These are phyloP conservation scores for Podospora sp. DNA, from an alignment of 495 filamentous ascomycete species.

Conservation along the genomic window DNA sequence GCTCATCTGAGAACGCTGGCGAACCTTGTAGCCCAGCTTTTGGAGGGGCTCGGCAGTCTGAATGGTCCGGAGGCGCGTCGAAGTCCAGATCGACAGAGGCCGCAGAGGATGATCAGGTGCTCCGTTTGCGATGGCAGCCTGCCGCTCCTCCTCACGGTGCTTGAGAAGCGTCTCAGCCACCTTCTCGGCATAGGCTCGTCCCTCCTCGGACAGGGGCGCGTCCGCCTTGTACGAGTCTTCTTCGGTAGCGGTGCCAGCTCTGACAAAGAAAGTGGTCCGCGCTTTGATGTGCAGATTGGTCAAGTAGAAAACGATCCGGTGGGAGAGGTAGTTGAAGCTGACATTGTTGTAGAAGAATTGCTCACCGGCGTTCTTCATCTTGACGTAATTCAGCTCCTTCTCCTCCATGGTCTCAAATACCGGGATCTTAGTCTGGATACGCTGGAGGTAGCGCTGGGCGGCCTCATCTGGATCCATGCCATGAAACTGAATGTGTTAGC, in stretches of 20 bases:
- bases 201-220: slow-evolving; percentile 78
- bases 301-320: slow-evolving; percentile 96
- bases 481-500: slow-evolving; percentile 64
- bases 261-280: slow-evolving; percentile 88
- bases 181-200: slow-evolving; percentile 80
- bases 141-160: slow-evolving; percentile 80
- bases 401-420: slow-evolving; percentile 97
- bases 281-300: slow-evolving; percentile 97
- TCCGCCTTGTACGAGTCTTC: slow-evolving; percentile 91
- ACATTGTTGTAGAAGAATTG: slow-evolving; percentile 90
- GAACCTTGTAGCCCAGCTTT: slow-evolving; percentile 76
- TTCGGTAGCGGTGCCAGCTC: slow-evolving; percentile 68
- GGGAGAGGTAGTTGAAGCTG: slow-evolving; percentile 90
- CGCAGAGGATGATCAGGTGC: slow-evolving; percentile 70
- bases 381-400: slow-evolving; percentile 90
- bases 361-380: slow-evolving; percentile 99
- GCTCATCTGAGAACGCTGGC: slow-evolving; percentile 92
- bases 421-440: slow-evolving; percentile 89
- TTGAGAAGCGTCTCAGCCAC: slow-evolving; percentile 81
- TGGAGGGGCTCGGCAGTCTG: slow-evolving; percentile 86
- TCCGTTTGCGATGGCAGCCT: slow-evolving; percentile 66
- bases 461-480: slow-evolving; percentile 91
- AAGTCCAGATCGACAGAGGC: slow-evolving; percentile 90
- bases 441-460: slow-evolving; percentile 83
- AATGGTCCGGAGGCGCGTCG: slow-evolving; percentile 83